A percentile compares a stretch with the other conserved stretches of the same genome.
Evolutionary conservation across 805 yeast species (phyloP).

Genomic region (Pichia paraexigua): DNA sequence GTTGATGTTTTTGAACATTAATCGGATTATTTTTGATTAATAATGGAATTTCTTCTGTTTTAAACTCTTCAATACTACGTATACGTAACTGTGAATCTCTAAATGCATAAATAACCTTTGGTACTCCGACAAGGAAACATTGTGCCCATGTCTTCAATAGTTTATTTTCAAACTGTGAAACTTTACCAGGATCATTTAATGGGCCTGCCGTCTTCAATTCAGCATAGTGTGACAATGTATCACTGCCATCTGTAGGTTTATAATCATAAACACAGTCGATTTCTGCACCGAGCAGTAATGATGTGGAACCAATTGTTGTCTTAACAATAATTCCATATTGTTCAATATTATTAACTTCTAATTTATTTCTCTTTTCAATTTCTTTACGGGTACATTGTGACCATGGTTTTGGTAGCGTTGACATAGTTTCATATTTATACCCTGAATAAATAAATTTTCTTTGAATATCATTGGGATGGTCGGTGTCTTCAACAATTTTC

Average conservation of each 20-base stretch:
- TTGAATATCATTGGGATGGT: conserved; percentile 26
- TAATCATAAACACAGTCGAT: conserved; percentile 87
- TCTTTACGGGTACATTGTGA: conserved; percentile 53
- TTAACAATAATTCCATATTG: conserved; percentile 77
- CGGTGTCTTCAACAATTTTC: conserved; percentile 28
- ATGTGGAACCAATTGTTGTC: conserved; percentile 73
- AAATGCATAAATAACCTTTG: conserved; percentile 77
- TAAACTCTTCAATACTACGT: conserved; percentile 62
- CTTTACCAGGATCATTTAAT: conserved; percentile 48
- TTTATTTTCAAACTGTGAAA: conserved; percentile 64
- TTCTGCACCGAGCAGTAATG: conserved; percentile 75
- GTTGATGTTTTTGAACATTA: conserved; percentile 20
- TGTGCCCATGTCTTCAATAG: conserved; percentile 86
- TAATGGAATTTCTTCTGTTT: conserved; percentile 72
- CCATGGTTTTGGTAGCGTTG: conserved; percentile 75
- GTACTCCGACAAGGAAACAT: conserved; percentile 80
- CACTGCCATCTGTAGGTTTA: conserved; percentile 40
- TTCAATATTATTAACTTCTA: conserved; percentile 58
- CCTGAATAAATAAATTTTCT: conserved; percentile 52
- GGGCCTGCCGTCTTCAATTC: conserved; percentile 71
- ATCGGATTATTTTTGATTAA: conserved; percentile 46
- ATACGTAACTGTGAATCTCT: conserved; percentile 66
- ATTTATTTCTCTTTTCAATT: conserved; percentile 58
- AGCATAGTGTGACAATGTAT: conserved; percentile 63
- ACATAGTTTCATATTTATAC: conserved; percentile 76